Conservation (phyloP, 345 rosid species). For the Cardiospermum halicacabum region DNA sequence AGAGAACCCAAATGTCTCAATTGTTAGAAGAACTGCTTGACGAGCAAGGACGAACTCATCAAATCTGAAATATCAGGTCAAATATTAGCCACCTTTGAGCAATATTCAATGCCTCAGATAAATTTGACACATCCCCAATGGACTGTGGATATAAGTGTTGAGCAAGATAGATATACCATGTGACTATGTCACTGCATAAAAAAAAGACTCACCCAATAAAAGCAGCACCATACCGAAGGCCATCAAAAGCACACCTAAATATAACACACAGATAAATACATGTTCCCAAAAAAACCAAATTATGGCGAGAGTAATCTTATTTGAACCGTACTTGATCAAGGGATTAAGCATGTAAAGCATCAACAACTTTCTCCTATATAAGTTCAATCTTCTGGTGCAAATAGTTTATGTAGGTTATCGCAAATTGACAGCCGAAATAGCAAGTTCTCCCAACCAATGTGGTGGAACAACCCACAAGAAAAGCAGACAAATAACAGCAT, state of each 20-base stretch:
- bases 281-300: background rate
- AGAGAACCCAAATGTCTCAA: slow-evolving; percentile 90
- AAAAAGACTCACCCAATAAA: slow-evolving; percentile 72
- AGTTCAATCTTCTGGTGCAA: background rate
- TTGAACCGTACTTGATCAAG: background rate
- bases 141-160: background rate
- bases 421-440: background rate
- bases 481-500: slow-evolving; percentile 5
- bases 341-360: background rate
- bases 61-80: slow-evolving; percentile 50
- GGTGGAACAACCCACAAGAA: background rate
- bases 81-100: slow-evolving; percentile 1
- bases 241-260: slow-evolving; percentile 94
- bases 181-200: background rate
- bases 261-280: background rate
- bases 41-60: slow-evolving; percentile 84
- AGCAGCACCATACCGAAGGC: slow-evolving; percentile 92
- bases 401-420: background rate
- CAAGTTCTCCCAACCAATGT: background rate
- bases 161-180: background rate
- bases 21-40: slow-evolving; percentile 83
- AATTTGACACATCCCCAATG: background rate
- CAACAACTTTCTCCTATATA: background rate
- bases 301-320: background rate
- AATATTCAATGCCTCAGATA: background rate